Evolutionary conservation across 2,329 filamentous ascomycete genomes (phyloP).

Genomic region (Hymenoscyphus linearis): DNA sequence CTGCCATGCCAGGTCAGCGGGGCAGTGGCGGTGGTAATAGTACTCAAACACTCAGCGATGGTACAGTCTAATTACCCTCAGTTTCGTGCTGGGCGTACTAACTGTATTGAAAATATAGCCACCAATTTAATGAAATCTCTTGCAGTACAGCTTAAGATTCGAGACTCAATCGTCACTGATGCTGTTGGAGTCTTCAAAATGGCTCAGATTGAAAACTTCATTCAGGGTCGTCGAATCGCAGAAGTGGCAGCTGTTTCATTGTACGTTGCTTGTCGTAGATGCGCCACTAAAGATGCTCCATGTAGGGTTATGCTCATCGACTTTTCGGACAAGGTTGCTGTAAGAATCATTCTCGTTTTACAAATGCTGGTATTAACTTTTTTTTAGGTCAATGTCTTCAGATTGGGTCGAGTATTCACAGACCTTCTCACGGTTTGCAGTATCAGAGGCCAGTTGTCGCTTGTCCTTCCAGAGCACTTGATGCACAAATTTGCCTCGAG

Average conservation of each 20-base stretch:
- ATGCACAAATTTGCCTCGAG: conserved; percentile 88
- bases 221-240: conserved; percentile 78
- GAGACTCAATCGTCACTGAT: conserved; percentile 57
- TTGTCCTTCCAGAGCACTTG: conserved; percentile 81
- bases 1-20: conserved; percentile 54
- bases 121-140: conserved; percentile 56
- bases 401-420: conserved; percentile 86
- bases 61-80: conserved; percentile 17
- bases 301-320: conserved; percentile 94
- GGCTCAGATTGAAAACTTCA: conserved; percentile 68
- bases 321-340: conserved; percentile 73
- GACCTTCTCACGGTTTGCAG: conserved; percentile 68
- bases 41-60: conserved; percentile 51
- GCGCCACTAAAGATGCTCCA: conserved; percentile 46
- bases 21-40: conserved; percentile 44
- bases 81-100: background rate
- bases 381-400: conserved; percentile 78
- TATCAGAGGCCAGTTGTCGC: conserved; percentile 57
- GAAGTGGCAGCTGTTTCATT: conserved; percentile 87
- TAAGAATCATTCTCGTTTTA: conserved; percentile 25
- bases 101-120: conserved; percentile 15
- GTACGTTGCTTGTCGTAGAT: conserved; percentile 77
- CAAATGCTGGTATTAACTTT: conserved; percentile 22
- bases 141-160: conserved; percentile 53
- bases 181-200: conserved; percentile 73